These are phyloP conservation scores for Malania oleifera DNA, from an alignment of 164 flowering plant genomes.

Conservation along the genomic window DNA sequence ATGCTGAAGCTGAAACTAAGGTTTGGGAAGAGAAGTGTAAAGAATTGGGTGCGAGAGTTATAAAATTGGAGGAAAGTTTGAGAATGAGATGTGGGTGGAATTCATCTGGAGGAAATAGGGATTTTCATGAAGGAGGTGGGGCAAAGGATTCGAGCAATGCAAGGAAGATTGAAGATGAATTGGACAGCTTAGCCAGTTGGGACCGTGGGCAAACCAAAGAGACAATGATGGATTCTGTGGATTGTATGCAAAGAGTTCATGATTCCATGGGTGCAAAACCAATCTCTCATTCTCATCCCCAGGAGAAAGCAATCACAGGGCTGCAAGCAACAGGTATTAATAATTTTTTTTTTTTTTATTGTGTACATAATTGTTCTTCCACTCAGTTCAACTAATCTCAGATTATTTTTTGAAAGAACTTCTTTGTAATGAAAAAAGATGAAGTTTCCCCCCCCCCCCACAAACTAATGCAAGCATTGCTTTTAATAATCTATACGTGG, in stretches of 20 bases:
- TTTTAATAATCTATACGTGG: no score
- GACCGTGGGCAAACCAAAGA: constrained; percentile 6
- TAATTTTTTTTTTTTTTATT: not conserved
- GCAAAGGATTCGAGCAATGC: constrained; percentile 3
- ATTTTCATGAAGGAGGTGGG: not conserved
- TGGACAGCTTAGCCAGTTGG: not conserved
- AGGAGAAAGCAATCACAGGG: constrained; percentile 9
- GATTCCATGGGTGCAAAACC: not conserved
- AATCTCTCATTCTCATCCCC: constrained; percentile 4
- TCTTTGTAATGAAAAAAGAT: no score
- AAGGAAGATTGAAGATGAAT: constrained; percentile 5
- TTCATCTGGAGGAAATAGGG: constrained; percentile 2
- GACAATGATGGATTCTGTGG: not conserved
- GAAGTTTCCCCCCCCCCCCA: no score
- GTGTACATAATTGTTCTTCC: not conserved
- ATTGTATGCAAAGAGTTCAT: not conserved
- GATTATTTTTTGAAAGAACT: no score
- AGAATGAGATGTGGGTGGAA: not conserved
- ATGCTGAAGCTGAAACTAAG: constrained; percentile 36
- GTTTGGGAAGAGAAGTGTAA: constrained; percentile 30
- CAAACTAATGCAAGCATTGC: no score
- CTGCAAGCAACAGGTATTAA: constrained; percentile 19
- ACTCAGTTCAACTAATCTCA: no score
- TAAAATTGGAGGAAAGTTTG: constrained; percentile 11
- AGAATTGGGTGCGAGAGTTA: constrained; percentile 26